These are phyloP conservation scores for Monosiga brevicollis DNA, from an alignment of 78 protist genomes.

Conservation along the genomic window DNA sequence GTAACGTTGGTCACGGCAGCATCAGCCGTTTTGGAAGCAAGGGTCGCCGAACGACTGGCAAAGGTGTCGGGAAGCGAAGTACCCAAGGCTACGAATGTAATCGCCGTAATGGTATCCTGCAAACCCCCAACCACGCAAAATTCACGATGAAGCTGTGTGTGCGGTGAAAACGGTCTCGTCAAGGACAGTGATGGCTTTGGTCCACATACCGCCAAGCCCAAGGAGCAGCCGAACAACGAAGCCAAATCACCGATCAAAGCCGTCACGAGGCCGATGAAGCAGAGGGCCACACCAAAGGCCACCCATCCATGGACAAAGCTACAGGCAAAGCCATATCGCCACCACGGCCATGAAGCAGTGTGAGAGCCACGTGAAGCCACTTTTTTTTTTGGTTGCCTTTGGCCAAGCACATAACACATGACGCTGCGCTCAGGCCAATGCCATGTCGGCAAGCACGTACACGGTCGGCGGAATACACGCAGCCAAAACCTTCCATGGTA, in stretches of 20 bases:
- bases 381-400: too few relatives aligned
- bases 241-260: not conserved
- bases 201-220: not conserved
- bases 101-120: not conserved
- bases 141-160: not conserved
- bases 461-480: not conserved
- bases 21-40: not conserved
- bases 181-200: not conserved
- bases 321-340: too few relatives aligned
- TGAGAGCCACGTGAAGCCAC: too few relatives aligned
- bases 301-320: not conserved
- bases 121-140: not conserved
- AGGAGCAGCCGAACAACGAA: not conserved
- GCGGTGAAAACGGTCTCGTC: not conserved
- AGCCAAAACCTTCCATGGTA: not conserved
- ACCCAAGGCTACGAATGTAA: not conserved
- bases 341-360: too few relatives aligned
- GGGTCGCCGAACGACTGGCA: not conserved
- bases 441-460: too few relatives aligned
- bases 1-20: not conserved
- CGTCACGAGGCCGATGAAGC: not conserved
- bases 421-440: too few relatives aligned
- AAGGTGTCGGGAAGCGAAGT: not conserved
- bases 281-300: not conserved
- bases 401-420: too few relatives aligned